phyloP scores from a whole-genome alignment of 208 protist species.

The Crithidia fasciculata region DNA sequence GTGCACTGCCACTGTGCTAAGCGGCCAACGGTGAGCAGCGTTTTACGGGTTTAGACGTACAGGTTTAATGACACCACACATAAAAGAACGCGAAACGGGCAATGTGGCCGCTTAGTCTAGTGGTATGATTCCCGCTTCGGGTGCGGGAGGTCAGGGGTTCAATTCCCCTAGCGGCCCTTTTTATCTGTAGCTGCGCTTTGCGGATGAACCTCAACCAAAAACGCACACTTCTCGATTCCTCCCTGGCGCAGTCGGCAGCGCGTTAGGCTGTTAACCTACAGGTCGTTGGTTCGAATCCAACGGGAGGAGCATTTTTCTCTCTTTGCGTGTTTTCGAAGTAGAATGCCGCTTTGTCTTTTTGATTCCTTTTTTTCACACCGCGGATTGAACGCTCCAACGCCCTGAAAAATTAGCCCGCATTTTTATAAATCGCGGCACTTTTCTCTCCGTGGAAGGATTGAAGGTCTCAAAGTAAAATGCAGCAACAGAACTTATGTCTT shows the following conservation, averaged over 20 bases:
- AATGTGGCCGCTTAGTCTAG: conserved; percentile 69
- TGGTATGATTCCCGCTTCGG: conserved; percentile 79
- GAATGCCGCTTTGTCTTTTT: too few species aligned
- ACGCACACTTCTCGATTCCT: conserved; percentile 48
- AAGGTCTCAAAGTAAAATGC: too few species aligned
- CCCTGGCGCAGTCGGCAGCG: conserved; percentile 95
- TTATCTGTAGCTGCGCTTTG: conserved; percentile 5
- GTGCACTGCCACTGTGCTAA: conserved; percentile 95
- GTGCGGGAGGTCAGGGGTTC: conserved; percentile 84
- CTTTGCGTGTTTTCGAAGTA: neutral
- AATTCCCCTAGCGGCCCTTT: conserved; percentile 72
- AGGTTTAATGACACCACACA: too few species aligned
- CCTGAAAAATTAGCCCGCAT: neutral
- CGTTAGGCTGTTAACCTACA: conserved; percentile 97
- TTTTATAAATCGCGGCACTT: too few species aligned
- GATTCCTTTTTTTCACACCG: too few species aligned
- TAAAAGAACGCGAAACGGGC: neutral
- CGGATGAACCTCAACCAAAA: neutral
- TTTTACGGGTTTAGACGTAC: neutral
- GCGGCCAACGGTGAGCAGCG: conserved; percentile 53
- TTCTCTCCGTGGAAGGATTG: too few species aligned
- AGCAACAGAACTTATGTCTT: too few species aligned
- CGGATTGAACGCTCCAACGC: neutral
- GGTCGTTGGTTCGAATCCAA: conserved; percentile 96
- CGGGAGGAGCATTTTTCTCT: conserved; percentile 87